phyloP scores from a whole-genome alignment of 768 basidiomycete genomes.

The Xerocomellus dryophilus region DNA sequence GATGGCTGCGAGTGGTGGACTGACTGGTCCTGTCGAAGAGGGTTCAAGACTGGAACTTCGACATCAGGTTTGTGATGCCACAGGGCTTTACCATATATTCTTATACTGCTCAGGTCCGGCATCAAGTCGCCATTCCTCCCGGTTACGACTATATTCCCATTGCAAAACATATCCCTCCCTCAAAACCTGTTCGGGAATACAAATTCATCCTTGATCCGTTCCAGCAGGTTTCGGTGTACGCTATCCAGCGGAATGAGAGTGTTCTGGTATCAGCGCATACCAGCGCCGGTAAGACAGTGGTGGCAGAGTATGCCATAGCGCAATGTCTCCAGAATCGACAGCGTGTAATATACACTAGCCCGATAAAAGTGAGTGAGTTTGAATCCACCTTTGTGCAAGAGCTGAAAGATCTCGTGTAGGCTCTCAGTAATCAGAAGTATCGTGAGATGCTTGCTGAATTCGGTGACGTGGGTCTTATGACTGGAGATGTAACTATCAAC shows the following conservation, averaged over 20 bases:
- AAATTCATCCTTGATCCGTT: conserved; percentile 97
- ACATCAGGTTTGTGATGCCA: conserved; percentile 56
- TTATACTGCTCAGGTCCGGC: conserved; percentile 62
- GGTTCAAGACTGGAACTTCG: conserved; percentile 71
- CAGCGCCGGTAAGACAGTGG: conserved; percentile 98
- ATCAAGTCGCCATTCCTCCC: conserved; percentile 94
- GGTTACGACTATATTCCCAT: conserved; percentile 91
- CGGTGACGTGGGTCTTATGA: conserved; percentile 98
- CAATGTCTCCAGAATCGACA: conserved; percentile 92
- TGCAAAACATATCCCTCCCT: conserved; percentile 83
- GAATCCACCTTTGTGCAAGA: conserved; percentile 8
- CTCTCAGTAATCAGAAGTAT: conserved; percentile 97
- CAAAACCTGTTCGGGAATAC: conserved; percentile 89
- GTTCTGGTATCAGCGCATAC: conserved; percentile 98
- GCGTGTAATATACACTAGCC: conserved; percentile 98
- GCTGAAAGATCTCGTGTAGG: conserved; percentile 48
- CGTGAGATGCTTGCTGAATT: conserved; percentile 97
- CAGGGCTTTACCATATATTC: background rate
- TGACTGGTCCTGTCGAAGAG: conserved; percentile 69
- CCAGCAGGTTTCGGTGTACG: conserved; percentile 90
- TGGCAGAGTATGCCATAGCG: conserved; percentile 99
- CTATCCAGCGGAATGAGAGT: conserved; percentile 96
- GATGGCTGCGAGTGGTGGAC: conserved; percentile 82
- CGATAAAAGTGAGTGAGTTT: conserved; percentile 82
- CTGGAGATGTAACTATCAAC: conserved; percentile 98